A percentile compares a stretch with the other conserved stretches of the same genome.
phyloP scores from a whole-genome alignment of 208 protist species.

The Ichthyophonus hoferi region DNA sequence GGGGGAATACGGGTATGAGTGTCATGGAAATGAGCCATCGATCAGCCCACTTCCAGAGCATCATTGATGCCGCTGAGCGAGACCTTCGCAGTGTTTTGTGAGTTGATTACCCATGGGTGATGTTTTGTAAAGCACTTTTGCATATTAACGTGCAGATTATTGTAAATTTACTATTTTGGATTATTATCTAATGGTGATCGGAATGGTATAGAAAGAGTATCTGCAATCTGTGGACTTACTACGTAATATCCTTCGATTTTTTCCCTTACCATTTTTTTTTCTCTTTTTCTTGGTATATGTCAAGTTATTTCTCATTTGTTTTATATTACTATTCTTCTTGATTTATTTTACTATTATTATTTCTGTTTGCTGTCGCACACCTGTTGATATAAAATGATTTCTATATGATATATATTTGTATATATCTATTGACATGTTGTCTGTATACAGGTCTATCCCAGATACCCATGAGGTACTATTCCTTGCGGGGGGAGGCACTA shows the following conservation, averaged over 20 bases:
- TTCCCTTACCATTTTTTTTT: neutral
- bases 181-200: neutral
- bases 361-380: no score
- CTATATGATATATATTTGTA: no score
- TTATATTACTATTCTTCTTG: no score
- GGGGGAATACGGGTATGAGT: slow-evolving; percentile 57
- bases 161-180: neutral
- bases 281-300: no score
- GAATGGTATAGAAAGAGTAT: neutral
- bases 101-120: neutral
- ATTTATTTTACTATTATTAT: no score
- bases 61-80: slow-evolving; percentile 55
- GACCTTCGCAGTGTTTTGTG: slow-evolving; percentile 57
- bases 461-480: slow-evolving; percentile 70
- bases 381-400: no score
- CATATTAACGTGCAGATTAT: neutral
- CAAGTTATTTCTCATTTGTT: no score
- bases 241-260: neutral
- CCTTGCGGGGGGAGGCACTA: slow-evolving; percentile 67
- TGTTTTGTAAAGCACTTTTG: neutral
- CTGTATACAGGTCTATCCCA: slow-evolving; percentile 51
- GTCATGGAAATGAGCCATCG: slow-evolving; percentile 72
- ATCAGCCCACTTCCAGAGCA: slow-evolving; percentile 51
- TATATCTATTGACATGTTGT: no score
- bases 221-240: neutral